These are phyloP conservation scores for Cladobotryum mycophilum DNA, from an alignment of 2,329 filamentous ascomycete genomes.

Conservation along the genomic window DNA sequence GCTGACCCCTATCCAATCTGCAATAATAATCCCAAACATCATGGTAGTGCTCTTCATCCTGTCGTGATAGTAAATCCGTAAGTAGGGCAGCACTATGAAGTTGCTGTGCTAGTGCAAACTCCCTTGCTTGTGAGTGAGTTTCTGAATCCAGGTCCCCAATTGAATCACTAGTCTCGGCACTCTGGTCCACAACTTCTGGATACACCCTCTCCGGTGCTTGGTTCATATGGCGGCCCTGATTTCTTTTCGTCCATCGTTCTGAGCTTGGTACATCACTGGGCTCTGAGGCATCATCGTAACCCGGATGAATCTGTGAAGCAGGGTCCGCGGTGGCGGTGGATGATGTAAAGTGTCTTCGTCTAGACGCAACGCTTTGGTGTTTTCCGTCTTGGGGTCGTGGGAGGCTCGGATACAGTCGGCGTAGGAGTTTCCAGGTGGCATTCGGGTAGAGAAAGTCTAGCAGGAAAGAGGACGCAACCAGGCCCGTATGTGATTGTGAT, in stretches of 20 bases:
- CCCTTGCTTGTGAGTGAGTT: neutral
- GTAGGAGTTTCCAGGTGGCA: constrained; percentile 37
- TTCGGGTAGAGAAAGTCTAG: constrained; percentile 53
- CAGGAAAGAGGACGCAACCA: constrained; percentile 43
- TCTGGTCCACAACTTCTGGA: too few species aligned
- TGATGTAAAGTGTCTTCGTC: constrained; percentile 24
- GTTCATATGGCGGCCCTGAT: neutral
- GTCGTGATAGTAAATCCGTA: constrained; percentile 19
- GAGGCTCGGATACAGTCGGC: constrained; percentile 29
- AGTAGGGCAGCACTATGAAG: neutral
- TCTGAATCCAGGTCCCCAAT: neutral
- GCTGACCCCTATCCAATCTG: constrained; percentile 27
- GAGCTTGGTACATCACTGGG: neutral
- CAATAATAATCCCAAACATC: constrained; percentile 39
- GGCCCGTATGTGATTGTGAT: constrained; percentile 15
- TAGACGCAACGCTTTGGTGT: constrained; percentile 12
- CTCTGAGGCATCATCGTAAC: neutral
- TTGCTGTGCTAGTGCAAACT: neutral
- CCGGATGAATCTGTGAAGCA: neutral
- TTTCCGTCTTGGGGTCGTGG: constrained; percentile 18
- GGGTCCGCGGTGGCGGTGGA: constrained; percentile 12
- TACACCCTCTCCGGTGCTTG: neutral
- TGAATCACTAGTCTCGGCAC: too few species aligned
- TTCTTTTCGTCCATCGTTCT: neutral
- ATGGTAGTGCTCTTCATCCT: constrained; percentile 27